phyloP scores from a whole-genome alignment of 2,329 filamentous ascomycete species.

The Polytolypa hystricis region DNA sequence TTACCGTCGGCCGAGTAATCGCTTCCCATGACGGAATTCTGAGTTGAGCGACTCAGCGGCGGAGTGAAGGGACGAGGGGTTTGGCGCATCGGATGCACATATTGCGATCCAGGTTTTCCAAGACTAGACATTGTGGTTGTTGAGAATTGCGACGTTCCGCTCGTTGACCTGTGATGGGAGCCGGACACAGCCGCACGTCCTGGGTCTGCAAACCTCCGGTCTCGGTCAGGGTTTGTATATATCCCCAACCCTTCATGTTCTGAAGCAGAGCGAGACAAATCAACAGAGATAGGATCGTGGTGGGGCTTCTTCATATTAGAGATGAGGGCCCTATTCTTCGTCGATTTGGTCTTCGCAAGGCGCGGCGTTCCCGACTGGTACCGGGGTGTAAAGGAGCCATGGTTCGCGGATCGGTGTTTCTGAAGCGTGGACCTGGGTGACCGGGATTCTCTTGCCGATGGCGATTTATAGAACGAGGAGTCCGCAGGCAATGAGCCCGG shows the following conservation, averaged over 20 bases:
- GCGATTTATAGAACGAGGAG: neutral
- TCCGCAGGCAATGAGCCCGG: neutral
- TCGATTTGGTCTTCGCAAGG: constrained; percentile 5
- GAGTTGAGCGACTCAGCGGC: constrained; percentile 39
- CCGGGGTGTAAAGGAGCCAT: neutral
- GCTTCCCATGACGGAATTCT: constrained; percentile 37
- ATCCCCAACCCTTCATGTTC: constrained; percentile 50
- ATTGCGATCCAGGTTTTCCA: constrained; percentile 40
- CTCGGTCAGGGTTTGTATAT: constrained; percentile 25
- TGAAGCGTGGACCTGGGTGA: constrained; percentile 2
- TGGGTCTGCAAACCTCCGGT: constrained; percentile 28
- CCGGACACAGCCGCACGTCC: constrained; percentile 30
- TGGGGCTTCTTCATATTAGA: constrained; percentile 45
- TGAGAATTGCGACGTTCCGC: constrained; percentile 45
- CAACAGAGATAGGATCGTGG: constrained; percentile 39
- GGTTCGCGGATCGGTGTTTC: neutral
- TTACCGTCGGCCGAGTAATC: constrained; percentile 34
- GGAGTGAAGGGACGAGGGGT: constrained; percentile 44
- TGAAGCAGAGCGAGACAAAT: constrained; percentile 43
- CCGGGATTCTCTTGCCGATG: constrained; percentile 2
- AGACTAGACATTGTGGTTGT: constrained; percentile 32
- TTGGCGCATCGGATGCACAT: constrained; percentile 46
- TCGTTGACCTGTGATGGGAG: constrained; percentile 42
- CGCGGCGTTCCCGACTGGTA: constrained; percentile 1
- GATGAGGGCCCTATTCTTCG: constrained; percentile 33